Evolutionary conservation across 1,284 basidiomycete species (phyloP), one percentile per base, ranked within the genome.

Genomic region (Erythrobasidium hasegawianum): DNA sequence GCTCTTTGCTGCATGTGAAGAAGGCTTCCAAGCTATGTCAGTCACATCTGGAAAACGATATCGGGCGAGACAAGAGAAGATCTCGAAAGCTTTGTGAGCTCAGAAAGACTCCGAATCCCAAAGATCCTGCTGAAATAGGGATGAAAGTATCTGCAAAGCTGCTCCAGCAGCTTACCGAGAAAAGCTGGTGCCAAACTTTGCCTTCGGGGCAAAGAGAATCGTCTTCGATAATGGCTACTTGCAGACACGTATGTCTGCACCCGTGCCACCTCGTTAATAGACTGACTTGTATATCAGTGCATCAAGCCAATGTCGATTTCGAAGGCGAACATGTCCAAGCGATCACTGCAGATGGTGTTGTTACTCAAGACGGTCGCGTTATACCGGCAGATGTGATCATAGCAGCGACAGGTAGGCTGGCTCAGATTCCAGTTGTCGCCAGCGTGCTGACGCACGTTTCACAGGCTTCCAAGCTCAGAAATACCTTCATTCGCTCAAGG

Each of bases 361-460:
- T 59, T 2, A 33, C 29, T 11, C 24, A 38, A 22, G 20, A 39
- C 22, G 64, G 64, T 4, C 22, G 41, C 16, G 13, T 8, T 14
- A 39, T 66, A 11, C 29, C n/a, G 3, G 64, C 64, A n/a, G 64
- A 66, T 38, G 39, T 66, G 2, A 39, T 66, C 47, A 59, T 66
- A 10, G 56, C 64, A 40, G 64, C 64, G 29, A 66, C 62, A 16
- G 60, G 60, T 62, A 22, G 11, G 58, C n/a, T n/a, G n/a, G n/a
- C n/a, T n/a, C n/a, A n/a, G n/a, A n/a, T n/a, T n/a, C n/a, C n/a
- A n/a, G n/a, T n/a, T n/a, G n/a, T n/a, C n/a, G n/a, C n/a, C n/a
- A n/a, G n/a, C n/a, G n/a, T n/a, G n/a, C n/a, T n/a, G n/a, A n/a
- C n/a, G n/a, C n/a, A n/a, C n/a, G n/a, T n/a, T n/a, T n/a, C n/a